Percentiles rank a stretch among this genome's conserved stretches.
Conservation (phyloP, 1,284 basidiomycete species). For the Inonotus obliquus region DNA sequence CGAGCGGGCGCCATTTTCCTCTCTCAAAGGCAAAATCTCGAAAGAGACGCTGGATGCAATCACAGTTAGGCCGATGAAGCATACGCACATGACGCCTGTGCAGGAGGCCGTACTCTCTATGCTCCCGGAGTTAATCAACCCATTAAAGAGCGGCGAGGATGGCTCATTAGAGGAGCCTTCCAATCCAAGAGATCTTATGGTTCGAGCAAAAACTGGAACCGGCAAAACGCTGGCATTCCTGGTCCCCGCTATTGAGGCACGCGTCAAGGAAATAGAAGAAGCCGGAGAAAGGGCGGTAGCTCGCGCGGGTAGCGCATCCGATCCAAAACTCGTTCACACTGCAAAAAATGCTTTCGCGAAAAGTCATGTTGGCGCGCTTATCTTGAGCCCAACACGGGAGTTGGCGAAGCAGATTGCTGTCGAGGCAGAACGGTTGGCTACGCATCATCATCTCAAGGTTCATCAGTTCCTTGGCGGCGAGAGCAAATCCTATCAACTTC, state of each 20-base stretch:
- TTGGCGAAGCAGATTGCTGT: constrained; percentile 91
- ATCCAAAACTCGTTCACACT: constrained; percentile 29
- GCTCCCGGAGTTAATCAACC: constrained; percentile 52
- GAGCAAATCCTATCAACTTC: constrained; percentile 62
- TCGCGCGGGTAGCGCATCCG: constrained; percentile 36
- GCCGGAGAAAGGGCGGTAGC: constrained; percentile 35
- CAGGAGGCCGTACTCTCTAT: constrained; percentile 77
- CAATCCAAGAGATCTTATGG: constrained; percentile 59
- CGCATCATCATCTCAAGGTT: constrained; percentile 67
- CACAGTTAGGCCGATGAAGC: constrained; percentile 63
- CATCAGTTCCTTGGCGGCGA: constrained; percentile 81
- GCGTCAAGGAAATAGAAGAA: constrained; percentile 47
- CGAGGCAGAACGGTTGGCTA: constrained; percentile 69
- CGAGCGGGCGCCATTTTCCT: constrained; percentile 33
- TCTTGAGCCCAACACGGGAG: constrained; percentile 94
- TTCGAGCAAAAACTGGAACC: constrained; percentile 89
- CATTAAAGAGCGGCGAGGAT: constrained; percentile 26
- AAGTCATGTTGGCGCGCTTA: constrained; percentile 65
- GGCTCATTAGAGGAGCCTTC: constrained; percentile 26
- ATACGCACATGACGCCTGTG: constrained; percentile 78
- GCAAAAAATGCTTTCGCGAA: constrained; percentile 38
- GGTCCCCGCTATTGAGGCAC: constrained; percentile 81
- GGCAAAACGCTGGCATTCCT: constrained; percentile 93
- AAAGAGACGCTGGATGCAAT: constrained; percentile 58
- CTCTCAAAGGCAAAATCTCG: constrained; percentile 39